phyloP scores from a whole-genome alignment of 2,329 filamentous ascomycete species.

The Scedosporium boydii region DNA sequence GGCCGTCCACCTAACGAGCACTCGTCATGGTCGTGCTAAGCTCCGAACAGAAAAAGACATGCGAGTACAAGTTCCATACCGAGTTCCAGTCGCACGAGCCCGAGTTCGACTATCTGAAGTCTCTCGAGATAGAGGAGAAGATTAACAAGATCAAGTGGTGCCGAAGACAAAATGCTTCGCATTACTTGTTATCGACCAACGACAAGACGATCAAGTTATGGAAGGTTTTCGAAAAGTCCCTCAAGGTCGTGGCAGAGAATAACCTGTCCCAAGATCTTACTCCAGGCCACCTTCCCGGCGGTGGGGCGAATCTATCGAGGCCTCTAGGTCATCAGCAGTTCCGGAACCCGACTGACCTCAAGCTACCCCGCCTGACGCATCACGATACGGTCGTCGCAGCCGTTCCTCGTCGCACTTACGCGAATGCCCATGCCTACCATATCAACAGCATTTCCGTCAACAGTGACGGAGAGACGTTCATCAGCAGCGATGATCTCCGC shows the following conservation, averaged over 20 bases:
- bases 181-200: conserved; percentile 96
- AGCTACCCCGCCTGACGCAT: conserved; percentile 90
- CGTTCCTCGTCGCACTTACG: conserved; percentile 90
- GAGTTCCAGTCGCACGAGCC: conserved; percentile 99
- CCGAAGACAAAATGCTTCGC: conserved; percentile 91
- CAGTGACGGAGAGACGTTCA: conserved; percentile 98
- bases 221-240: conserved; percentile 99
- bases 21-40: conserved; percentile 19
- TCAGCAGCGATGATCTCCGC: conserved; percentile 93
- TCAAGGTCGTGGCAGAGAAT: conserved; percentile 98
- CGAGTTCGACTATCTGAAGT: conserved; percentile 99
- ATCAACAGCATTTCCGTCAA: conserved; percentile 99
- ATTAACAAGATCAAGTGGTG: conserved; percentile 99
- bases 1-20: neutral
- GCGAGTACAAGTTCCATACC: conserved; percentile 99
- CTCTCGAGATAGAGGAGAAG: conserved; percentile 98
- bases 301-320: conserved; percentile 63
- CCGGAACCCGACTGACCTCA: conserved; percentile 71
- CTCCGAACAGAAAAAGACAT: conserved; percentile 82
- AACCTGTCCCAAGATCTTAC: conserved; percentile 94
- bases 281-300: conserved; percentile 60
- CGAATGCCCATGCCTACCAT: conserved; percentile 97
- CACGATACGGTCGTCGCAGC: conserved; percentile 97
- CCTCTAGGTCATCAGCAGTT: conserved; percentile 61
- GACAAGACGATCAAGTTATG: conserved; percentile 99